Evolutionary conservation across 1,284 basidiomycete species (phyloP).

Genomic region (Cutaneotrichosporon arboriforme): DNA sequence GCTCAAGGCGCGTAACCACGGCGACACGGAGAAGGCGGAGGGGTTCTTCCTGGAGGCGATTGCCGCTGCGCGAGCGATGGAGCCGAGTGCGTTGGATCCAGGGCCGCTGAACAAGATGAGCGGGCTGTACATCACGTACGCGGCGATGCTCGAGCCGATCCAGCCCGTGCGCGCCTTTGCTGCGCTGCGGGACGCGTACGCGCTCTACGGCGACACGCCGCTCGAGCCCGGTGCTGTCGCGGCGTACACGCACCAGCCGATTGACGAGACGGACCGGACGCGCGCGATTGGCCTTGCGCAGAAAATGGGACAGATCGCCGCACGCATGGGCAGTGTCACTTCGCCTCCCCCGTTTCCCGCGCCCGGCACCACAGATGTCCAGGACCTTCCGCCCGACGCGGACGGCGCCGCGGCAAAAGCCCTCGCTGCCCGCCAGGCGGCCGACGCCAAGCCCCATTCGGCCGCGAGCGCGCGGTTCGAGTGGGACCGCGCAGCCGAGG

Average conservation of each 20-base stretch:
- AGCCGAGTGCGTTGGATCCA: slow-evolving; percentile 29
- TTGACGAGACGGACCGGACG: slow-evolving; percentile 31
- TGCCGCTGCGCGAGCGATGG: slow-evolving; percentile 26
- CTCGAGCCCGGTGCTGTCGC: slow-evolving; percentile 12
- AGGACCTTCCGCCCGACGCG: neutral
- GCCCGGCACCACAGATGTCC: neutral
- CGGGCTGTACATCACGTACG: slow-evolving; percentile 43
- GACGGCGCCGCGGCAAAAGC: neutral
- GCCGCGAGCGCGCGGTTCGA: slow-evolving; percentile 3
- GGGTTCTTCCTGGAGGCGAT: slow-evolving; percentile 39
- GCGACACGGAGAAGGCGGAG: slow-evolving; percentile 40
- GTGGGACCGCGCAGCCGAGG: slow-evolving; percentile 37
- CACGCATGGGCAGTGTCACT: slow-evolving; percentile 10
- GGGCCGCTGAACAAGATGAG: slow-evolving; percentile 44
- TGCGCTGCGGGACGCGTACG: slow-evolving; percentile 30
- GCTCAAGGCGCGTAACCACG: slow-evolving; percentile 37
- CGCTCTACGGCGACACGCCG: slow-evolving; percentile 31
- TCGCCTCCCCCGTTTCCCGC: slow-evolving; percentile 12
- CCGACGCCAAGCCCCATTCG: neutral
- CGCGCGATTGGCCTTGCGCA: slow-evolving; percentile 41
- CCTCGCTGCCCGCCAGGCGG: neutral
- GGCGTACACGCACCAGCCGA: slow-evolving; percentile 9
- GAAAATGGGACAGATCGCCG: slow-evolving; percentile 25
- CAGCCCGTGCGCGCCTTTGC: slow-evolving; percentile 33
- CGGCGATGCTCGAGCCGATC: slow-evolving; percentile 35